Conservation (phyloP, 1,284 basidiomycete species). For the Farysia itapuensis region DNA sequence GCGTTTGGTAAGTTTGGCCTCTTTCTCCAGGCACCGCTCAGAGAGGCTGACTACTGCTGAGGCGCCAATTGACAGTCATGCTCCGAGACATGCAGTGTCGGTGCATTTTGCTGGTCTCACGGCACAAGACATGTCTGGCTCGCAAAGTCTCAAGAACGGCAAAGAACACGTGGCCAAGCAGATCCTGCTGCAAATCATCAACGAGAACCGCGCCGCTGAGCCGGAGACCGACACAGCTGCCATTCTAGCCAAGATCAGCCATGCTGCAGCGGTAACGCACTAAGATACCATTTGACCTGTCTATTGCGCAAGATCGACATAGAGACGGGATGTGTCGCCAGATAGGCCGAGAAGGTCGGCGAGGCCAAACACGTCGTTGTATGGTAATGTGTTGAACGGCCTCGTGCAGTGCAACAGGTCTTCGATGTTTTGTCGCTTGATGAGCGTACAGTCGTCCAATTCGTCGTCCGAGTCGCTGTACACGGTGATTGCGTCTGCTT, state of each 20-base stretch:
- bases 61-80: constrained; percentile 9
- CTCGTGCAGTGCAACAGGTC: constrained; percentile 20
- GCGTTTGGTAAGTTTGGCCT: neutral
- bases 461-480: constrained; percentile 33
- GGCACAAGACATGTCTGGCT: neutral
- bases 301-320: constrained; percentile 14
- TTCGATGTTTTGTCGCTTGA: constrained; percentile 31
- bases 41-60: neutral
- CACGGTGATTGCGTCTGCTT: constrained; percentile 15
- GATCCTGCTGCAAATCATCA: constrained; percentile 1
- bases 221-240: neutral
- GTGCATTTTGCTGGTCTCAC: constrained; percentile 3
- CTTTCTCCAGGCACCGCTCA: neutral
- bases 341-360: constrained; percentile 18
- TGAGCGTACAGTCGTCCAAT: constrained; percentile 12
- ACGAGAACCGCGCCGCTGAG: neutral
- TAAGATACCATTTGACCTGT: neutral
- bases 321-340: constrained; percentile 12
- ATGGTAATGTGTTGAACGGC: constrained; percentile 29
- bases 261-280: neutral
- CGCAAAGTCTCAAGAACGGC: constrained; percentile 11
- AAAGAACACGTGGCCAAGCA: constrained; percentile 7
- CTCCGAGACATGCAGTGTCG: constrained; percentile 2
- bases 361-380: constrained; percentile 31
- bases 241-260: neutral